A percentile compares a stretch with the other conserved stretches of the same genome.
Conservation (phyloP, 208 protist genomes). For the Wallacemonas sp. region DNA sequence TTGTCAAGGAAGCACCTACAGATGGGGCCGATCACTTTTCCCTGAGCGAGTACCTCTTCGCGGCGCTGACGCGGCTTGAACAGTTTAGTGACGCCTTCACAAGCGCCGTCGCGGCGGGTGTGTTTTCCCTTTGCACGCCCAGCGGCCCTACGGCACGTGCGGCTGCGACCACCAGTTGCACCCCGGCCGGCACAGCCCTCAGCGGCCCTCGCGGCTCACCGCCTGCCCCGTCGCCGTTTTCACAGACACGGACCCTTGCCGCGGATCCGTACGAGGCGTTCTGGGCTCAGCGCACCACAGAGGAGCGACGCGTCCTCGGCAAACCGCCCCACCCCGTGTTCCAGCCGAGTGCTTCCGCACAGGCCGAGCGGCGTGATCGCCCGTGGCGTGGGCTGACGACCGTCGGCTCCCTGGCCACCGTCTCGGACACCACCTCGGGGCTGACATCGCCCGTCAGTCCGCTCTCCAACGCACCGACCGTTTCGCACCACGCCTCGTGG, state of each 20-base stretch:
- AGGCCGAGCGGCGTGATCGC: background rate
- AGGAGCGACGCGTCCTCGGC: background rate
- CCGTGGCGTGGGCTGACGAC: slow-evolving; percentile 4
- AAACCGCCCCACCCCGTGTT: slow-evolving; percentile 2
- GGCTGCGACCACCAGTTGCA: background rate
- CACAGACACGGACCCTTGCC: too few species aligned
- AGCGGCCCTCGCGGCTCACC: slow-evolving; percentile 18
- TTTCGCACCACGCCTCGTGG: background rate
- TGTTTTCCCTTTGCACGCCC: slow-evolving; percentile 30
- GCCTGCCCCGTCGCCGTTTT: slow-evolving; percentile 15
- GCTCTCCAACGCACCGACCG: slow-evolving; percentile 1
- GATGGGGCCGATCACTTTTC: too few species aligned
- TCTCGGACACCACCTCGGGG: slow-evolving; percentile 1
- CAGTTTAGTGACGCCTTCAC: slow-evolving; percentile 50
- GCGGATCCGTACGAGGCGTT: slow-evolving; percentile 3
- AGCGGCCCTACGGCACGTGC: background rate
- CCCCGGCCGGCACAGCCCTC: background rate
- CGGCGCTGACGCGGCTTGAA: slow-evolving; percentile 17
- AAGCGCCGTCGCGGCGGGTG: slow-evolving; percentile 42
- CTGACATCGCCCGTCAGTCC: background rate
- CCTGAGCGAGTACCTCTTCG: slow-evolving; percentile 11
- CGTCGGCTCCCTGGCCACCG: slow-evolving; percentile 1
- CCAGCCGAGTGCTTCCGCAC: background rate
- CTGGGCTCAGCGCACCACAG: background rate
- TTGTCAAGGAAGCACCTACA: too few species aligned